Base-by-base conservation (phyloP, 1,284 basidiomycete genomes). In the Heterobasidion parviporum region DNA sequence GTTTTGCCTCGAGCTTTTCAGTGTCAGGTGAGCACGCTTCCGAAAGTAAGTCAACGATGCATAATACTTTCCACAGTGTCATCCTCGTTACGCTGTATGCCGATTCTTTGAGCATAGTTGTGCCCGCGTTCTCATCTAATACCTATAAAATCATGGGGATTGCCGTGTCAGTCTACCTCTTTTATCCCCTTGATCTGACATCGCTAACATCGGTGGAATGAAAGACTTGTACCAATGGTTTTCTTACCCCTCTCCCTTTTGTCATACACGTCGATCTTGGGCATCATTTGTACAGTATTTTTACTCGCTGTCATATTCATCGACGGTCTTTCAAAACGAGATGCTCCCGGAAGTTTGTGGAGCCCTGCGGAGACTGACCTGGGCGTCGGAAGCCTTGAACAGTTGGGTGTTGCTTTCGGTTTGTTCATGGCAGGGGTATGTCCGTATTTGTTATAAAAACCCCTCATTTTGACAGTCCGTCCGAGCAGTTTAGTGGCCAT, bases 371-470 rank as follows among this genome's bases (percentile, higher is more conserved):
- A 77, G 14, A 97, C 94, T 0, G 81, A 76, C n/a, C 61, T 86
- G 10, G 76, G 75, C 0, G 76, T 90, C 33, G 76, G 81, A 54
- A 77, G 66, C 63, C 71, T 69, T 57, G 80, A 67, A 68, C 83
- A 85, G 59, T 69, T 98, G 10, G 87, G 88, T 1, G 65, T 91
- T 36, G 82, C 89, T 9, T 89, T 94, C 66, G 95, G 95, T 2
- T 74, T 98, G 56, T 87, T 98, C 67, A 94, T 98, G 87, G 92
- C 92, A n/a, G 94, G 95, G 18, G 89, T 92, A 67, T 66, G 84
- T 38, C 59, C 14, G 32, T 47, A 34, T 44, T 46, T 45, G 36
- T 44, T 12, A 57, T 14, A 8, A 34, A 18, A 15, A 50, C 6
- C 10, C 8, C 7, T 2, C 10, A 38, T 15, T 35, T 50, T 7